Base-by-base conservation (phyloP, 768 basidiomycete genomes). In the Cubamyces sp. region DNA sequence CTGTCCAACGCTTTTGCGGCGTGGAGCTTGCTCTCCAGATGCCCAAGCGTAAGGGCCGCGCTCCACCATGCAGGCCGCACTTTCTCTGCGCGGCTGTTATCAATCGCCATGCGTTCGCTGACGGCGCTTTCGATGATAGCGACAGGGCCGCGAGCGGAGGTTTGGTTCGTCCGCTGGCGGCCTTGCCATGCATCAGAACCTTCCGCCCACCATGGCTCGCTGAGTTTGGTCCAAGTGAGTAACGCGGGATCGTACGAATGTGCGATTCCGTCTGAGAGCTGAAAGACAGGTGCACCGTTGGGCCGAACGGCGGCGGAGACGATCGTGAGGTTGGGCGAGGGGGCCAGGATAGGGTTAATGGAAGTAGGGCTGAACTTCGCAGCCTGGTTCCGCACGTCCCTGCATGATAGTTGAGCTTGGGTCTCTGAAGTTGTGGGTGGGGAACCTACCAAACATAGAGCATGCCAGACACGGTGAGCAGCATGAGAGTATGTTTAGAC, bases 171-270 rank as follows among this genome's bases (percentile, higher is more conserved):
- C 30, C 87, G 81, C 62, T 85, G 84, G 5, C 90, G 82, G 34
- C 86, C 84, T 69, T 91, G 89, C 92, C 94, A 95, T 21, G 82
- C 84, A 63, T 92, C 89, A 0, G 91, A 93, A 42, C 91, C 89
- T 66, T 89, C 84, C 0, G 88, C 78, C 88, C 91, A 96, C 92
- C 94, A 96, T 1, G 83, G 77, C 52, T 92, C 90, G 45, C 85
- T 86, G 42, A 98, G 75, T 66, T 88, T 87, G 53, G 86, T 80
- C 87, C 93, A 98, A 5, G 85, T 71, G 28, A 75, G 73, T 1
- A 96, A 80, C 8, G 79, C 74, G 2, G 82, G 55, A 66, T 96
- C 93, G 73, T 92, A 98, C 0, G 92, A 86, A 70, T 91, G 90
- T 3, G 89, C 83, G 19, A 86, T 74, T n/a, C 93, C 92, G 26